Evolutionary conservation across 2,329 filamentous ascomycete genomes (phyloP).

Genomic region (Ophiosphaerella narmari): DNA sequence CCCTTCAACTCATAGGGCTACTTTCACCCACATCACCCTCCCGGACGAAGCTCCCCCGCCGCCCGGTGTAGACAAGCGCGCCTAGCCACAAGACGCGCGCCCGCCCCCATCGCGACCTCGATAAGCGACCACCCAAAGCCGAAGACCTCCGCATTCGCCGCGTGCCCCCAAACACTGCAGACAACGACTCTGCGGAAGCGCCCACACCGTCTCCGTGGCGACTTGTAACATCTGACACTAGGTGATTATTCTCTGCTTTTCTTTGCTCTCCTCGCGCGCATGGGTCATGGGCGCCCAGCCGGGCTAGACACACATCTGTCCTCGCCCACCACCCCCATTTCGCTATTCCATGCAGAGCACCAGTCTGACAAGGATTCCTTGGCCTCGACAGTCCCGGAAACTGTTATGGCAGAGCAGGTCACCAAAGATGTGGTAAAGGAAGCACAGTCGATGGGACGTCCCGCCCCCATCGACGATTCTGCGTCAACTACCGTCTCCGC

Average conservation of each 20-base stretch:
- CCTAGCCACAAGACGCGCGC: slow-evolving; percentile 10
- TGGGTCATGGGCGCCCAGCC: slow-evolving; percentile 25
- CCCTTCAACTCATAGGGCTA: slow-evolving; percentile 33
- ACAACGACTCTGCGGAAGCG: slow-evolving; percentile 49
- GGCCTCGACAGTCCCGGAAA: slow-evolving; percentile 53
- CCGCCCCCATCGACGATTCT: slow-evolving; percentile 68
- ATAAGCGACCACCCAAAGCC: slow-evolving; percentile 22
- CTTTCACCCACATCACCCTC: slow-evolving; percentile 25
- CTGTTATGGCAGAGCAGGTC: slow-evolving; percentile 75
- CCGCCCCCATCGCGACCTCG: slow-evolving; percentile 1
- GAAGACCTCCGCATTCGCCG: slow-evolving; percentile 39
- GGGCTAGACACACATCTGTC: slow-evolving; percentile 25
- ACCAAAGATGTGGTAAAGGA: slow-evolving; percentile 74
- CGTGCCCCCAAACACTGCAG: slow-evolving; percentile 35
- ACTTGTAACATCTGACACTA: slow-evolving; percentile 45
- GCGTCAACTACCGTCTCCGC: slow-evolving; percentile 62
- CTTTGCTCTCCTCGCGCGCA: slow-evolving; percentile 23
- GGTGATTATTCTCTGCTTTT: slow-evolving; percentile 43
- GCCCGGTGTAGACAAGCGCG: slow-evolving; percentile 28
- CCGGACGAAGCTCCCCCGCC: slow-evolving; percentile 27
- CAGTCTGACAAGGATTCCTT: slow-evolving; percentile 40
- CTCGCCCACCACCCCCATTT: slow-evolving; percentile 16
- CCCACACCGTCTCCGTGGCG: slow-evolving; percentile 45
- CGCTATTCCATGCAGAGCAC: slow-evolving; percentile 28
- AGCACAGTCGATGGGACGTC: slow-evolving; percentile 68